Base-by-base conservation (phyloP, 129 eudicot species). In the Chrysanthemum makinoi region DNA sequence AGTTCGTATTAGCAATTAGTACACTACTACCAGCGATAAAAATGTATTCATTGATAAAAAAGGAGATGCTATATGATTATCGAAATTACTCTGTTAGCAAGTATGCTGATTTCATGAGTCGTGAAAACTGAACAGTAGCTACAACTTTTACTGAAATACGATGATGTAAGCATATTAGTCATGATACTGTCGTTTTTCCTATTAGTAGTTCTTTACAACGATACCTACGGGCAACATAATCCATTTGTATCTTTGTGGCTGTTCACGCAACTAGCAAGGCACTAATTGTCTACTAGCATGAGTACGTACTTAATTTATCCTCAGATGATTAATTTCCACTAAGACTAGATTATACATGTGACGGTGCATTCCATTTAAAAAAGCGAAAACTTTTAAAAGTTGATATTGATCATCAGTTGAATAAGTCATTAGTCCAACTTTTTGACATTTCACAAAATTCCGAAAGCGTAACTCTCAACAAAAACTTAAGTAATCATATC, bases 391-490 rank as follows among this genome's bases (percentile, higher is more conserved):
- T 35, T 35, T 5, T 35, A 35, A 39, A 39, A 39, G 78, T 66
- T 62, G 54, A 62, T 50, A 19, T 49, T 52, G 1, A 65, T 65
- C 26, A 66, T 24, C n/a, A 53, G 73, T 24, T 75, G 73, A 75
- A 67, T 46, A 56, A 66, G 74, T 66, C 66, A 57, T 59, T 46
- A 47, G 51, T 46, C 67, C 74, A 47, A 68, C 80, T 75, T 75
- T 66, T 66, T 28, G 59, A 24, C 60, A 66, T 10, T 67, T 15
- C 52, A 75, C 60, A 75, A 66, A 50, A 17, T 66, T 66, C 73
- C 73, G 48, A 74, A 75, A 28, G 15, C 59, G 16, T 28, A 17
- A 39, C 53, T 52, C 22, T 72, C 47, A 59, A 57, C 67, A 62
- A 62, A 66, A 66, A 66, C 67, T 18, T 10, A 64, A 14, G n/a